A percentile compares a stretch with the other conserved stretches of the same genome.
Conservation (phyloP, 352 stramenopile species). For the Phytophthora hybrid region DNA sequence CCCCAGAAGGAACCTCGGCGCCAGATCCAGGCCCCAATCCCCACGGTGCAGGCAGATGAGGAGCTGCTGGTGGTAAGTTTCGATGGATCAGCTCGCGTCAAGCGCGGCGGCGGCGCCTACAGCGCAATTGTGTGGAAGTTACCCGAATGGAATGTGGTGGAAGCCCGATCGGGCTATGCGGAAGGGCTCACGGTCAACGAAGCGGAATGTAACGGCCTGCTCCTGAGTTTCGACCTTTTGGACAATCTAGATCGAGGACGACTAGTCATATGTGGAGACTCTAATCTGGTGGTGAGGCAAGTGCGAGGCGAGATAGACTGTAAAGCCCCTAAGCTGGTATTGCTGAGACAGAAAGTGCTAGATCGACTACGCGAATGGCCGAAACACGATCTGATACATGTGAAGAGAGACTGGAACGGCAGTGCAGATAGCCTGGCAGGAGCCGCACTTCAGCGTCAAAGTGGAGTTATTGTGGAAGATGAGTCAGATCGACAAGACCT, state of each 20-base stretch:
- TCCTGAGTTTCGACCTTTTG: too few relatives aligned
- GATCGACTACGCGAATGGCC: not conserved
- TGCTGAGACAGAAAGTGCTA: not conserved
- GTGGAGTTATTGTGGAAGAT: not conserved
- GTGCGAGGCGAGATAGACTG: conserved; percentile 19
- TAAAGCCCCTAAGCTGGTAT: not conserved
- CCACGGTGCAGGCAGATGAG: too few relatives aligned
- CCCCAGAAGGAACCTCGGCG: not conserved
- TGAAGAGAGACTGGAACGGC: conserved; percentile 15
- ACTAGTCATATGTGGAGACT: conserved; percentile 14
- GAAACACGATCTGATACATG: conserved; percentile 1
- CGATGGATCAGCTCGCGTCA: conserved; percentile 5
- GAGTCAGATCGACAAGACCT: conserved; percentile 3
- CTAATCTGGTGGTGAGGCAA: conserved; percentile 3
- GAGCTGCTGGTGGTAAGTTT: conserved; percentile 1
- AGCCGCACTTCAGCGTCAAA: not conserved
- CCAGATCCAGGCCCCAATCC: too few relatives aligned
- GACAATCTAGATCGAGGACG: too few relatives aligned
- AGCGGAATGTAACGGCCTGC: too few relatives aligned
- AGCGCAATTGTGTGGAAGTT: too few relatives aligned
- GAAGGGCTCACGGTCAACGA: too few relatives aligned
- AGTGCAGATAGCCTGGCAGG: conserved; percentile 3
- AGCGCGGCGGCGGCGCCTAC: too few relatives aligned
- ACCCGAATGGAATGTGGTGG: too few relatives aligned
- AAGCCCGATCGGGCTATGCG: too few relatives aligned